These are phyloP conservation scores for Boletus sp. DNA, from an alignment of 768 basidiomycete genomes.

Conservation along the genomic window DNA sequence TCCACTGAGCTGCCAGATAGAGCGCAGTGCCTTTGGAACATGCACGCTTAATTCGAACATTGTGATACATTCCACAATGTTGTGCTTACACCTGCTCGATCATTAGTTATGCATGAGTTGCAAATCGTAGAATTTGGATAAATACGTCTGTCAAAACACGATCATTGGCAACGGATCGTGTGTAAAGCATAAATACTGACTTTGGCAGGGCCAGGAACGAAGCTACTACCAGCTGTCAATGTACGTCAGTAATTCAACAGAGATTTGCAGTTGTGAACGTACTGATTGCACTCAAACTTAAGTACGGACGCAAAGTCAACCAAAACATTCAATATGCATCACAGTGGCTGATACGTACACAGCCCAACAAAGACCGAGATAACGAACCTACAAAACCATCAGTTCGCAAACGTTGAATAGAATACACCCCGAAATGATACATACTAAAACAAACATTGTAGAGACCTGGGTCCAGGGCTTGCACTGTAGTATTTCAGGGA, in stretches of 20 bases:
- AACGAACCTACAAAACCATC: neutral
- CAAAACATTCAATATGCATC: too few species aligned
- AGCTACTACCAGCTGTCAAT: neutral
- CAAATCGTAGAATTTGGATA: too few species aligned
- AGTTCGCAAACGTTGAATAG: neutral
- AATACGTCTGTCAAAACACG: too few species aligned
- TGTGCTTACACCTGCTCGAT: too few species aligned
- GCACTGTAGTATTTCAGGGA: neutral
- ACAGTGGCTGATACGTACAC: too few species aligned
- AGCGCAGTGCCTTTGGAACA: neutral
- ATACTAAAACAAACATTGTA: conserved; percentile 4
- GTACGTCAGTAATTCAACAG: too few species aligned
- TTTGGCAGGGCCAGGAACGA: neutral
- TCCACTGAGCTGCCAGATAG: neutral
- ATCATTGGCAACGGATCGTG: too few species aligned
- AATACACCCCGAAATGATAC: neutral
- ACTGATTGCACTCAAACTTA: neutral
- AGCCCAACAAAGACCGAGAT: neutral
- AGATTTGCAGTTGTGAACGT: neutral
- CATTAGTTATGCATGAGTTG: too few species aligned
- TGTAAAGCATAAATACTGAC: neutral
- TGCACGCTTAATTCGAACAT: neutral
- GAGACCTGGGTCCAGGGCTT: conserved; percentile 13
- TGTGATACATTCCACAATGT: too few species aligned
- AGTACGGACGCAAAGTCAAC: neutral